These are phyloP conservation scores for Exophiala dermatitidis DNA, from an alignment of 2,329 filamentous ascomycete genomes.

Conservation along the genomic window DNA sequence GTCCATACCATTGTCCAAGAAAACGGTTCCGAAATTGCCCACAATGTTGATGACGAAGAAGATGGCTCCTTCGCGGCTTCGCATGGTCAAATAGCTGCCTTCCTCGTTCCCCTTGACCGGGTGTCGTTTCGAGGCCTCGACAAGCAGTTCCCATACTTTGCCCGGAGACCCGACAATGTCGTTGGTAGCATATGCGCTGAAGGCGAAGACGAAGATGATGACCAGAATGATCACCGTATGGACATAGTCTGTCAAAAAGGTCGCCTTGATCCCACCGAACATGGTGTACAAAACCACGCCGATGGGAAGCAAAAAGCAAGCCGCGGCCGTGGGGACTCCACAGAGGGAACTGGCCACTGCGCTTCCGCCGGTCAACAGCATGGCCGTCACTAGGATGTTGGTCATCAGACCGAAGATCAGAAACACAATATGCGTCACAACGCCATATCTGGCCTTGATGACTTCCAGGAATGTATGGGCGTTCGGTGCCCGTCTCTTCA, in stretches of 20 bases:
- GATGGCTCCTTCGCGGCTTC: constrained; percentile 68
- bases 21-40: constrained; percentile 75
- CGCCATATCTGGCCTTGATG: constrained; percentile 72
- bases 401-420: constrained; percentile 76
- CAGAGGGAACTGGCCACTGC: constrained; percentile 66
- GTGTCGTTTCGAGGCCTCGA: constrained; percentile 59
- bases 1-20: constrained; percentile 66
- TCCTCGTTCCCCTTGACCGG: constrained; percentile 72
- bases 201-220: constrained; percentile 78
- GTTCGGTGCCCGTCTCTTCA: constrained; percentile 80
- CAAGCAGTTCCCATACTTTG: constrained; percentile 70
- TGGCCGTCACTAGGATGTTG: constrained; percentile 79
- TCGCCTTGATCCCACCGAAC: constrained; percentile 70
- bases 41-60: constrained; percentile 91
- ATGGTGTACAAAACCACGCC: constrained; percentile 65
- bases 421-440: constrained; percentile 65
- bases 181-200: constrained; percentile 72
- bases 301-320: constrained; percentile 74
- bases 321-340: constrained; percentile 69
- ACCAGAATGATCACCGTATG: constrained; percentile 73
- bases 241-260: constrained; percentile 77
- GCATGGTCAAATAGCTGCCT: constrained; percentile 83
- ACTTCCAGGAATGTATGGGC: constrained; percentile 80
- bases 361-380: constrained; percentile 78
- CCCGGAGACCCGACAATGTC: constrained; percentile 65